Evolutionary conservation across 208 protist genomes (phyloP).

Genomic region (Trypanosoma mega): DNA sequence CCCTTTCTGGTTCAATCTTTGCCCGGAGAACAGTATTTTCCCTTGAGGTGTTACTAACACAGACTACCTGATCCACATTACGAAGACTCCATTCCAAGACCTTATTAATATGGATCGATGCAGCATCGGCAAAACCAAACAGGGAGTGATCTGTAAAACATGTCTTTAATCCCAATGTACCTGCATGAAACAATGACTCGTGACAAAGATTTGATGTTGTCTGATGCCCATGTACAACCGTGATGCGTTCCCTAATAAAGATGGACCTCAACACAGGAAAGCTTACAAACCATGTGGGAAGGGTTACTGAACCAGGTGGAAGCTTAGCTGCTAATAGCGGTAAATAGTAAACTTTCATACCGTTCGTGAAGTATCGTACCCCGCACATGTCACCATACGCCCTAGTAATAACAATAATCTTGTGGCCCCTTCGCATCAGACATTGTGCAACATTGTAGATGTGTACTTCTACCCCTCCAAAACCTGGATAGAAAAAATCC

Average conservation of each 20-base stretch:
- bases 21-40: slow-evolving; percentile 98
- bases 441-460: slow-evolving; percentile 96
- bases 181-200: slow-evolving; percentile 94
- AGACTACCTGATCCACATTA: slow-evolving; percentile 96
- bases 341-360: slow-evolving; percentile 98
- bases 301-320: slow-evolving; percentile 85
- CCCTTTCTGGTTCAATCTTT: slow-evolving; percentile 82
- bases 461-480: slow-evolving; percentile 98
- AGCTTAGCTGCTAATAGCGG: slow-evolving; percentile 91
- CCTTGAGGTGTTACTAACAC: slow-evolving; percentile 98
- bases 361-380: slow-evolving; percentile 96
- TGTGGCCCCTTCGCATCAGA: slow-evolving; percentile 95
- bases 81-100: slow-evolving; percentile 95
- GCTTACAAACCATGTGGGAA: slow-evolving; percentile 84
- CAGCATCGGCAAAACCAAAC: slow-evolving; percentile 97
- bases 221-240: slow-evolving; percentile 97
- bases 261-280: slow-evolving; percentile 94
- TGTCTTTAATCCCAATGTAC: slow-evolving; percentile 94
- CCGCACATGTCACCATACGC: slow-evolving; percentile 93
- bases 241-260: slow-evolving; percentile 95
- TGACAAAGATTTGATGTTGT: slow-evolving; percentile 95
- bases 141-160: slow-evolving; percentile 99
- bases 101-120: slow-evolving; percentile 97
- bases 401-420: slow-evolving; percentile 96
- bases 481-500: slow-evolving; percentile 98